Percentiles rank a stretch among this genome's conserved stretches.
phyloP scores from a whole-genome alignment of 2,329 filamentous ascomycete genomes.

The Diatrype stigma region DNA sequence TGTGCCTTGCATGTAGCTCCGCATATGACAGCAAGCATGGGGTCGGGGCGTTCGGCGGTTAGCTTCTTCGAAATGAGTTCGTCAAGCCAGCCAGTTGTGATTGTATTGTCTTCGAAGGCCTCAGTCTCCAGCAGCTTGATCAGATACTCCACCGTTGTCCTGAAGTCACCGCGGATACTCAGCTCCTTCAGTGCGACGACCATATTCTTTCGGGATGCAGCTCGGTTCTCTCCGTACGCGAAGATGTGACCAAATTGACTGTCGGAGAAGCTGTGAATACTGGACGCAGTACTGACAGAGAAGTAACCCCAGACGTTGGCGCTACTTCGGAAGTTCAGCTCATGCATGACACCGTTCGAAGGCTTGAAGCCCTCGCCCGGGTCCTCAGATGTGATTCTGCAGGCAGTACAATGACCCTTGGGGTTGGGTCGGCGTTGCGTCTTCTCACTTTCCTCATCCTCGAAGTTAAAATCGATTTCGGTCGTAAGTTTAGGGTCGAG shows the following conservation, averaged over 20 bases:
- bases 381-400: conserved; percentile 98
- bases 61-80: conserved; percentile 97
- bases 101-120: conserved; percentile 98
- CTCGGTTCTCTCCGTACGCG: conserved; percentile 95
- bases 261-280: conserved; percentile 99
- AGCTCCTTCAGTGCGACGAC: conserved; percentile 96
- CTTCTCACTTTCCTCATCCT: conserved; percentile 74
- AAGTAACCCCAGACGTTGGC: conserved; percentile 99
- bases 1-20: conserved; percentile 95
- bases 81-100: conserved; percentile 97
- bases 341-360: conserved; percentile 97
- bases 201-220: conserved; percentile 97
- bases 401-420: conserved; percentile 96
- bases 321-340: conserved; percentile 96
- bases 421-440: conserved; percentile 86
- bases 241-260: conserved; percentile 99
- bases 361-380: conserved; percentile 99
- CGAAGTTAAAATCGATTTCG: conserved; percentile 96
- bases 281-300: conserved; percentile 92
- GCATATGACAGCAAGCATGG: conserved; percentile 89
- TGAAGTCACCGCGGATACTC: conserved; percentile 98
- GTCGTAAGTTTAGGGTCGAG: conserved; percentile 83
- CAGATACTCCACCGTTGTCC: conserved; percentile 96
- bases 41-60: conserved; percentile 91
- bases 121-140: conserved; percentile 98